Conservation (phyloP, 1,139 yeast species). For the Yamadazyma friedrichii region DNA sequence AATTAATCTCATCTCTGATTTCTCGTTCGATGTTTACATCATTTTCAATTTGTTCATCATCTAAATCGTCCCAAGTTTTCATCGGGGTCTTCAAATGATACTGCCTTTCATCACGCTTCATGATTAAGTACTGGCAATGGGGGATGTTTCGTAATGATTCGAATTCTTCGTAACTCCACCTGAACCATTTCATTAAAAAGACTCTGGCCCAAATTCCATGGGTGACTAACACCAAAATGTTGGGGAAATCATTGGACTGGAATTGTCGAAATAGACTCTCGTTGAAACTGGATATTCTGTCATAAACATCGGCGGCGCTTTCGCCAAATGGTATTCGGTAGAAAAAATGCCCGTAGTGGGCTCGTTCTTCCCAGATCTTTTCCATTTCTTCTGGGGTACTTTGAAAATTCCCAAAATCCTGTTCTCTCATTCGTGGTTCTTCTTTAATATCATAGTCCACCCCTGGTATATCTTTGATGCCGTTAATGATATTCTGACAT, state of each 20-base stretch:
- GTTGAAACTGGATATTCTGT: conserved; percentile 84
- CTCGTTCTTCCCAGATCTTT: conserved; percentile 74
- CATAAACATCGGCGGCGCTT: conserved; percentile 93
- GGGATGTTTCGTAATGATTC: conserved; percentile 80
- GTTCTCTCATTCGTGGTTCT: conserved; percentile 90
- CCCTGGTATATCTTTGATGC: conserved; percentile 51
- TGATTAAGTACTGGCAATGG: conserved; percentile 76
- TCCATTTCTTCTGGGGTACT: conserved; percentile 76
- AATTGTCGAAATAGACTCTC: conserved; percentile 84
- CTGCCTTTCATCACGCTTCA: conserved; percentile 57
- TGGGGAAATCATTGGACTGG: conserved; percentile 62
- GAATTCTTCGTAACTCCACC: conserved; percentile 89
- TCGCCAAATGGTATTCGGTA: conserved; percentile 92
- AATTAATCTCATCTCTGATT: conserved; percentile 41
- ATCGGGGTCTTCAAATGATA: conserved; percentile 53
- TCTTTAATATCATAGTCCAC: conserved; percentile 60
- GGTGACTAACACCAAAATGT: conserved; percentile 76
- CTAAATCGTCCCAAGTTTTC: conserved; percentile 60
- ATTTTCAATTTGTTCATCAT: conserved; percentile 38
- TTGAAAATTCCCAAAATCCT: conserved; percentile 93
- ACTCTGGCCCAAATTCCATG: conserved; percentile 96
- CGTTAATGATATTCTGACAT: conserved; percentile 62
- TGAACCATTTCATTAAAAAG: conserved; percentile 87
- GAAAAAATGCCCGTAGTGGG: conserved; percentile 88
- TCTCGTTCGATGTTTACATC: conserved; percentile 40